A percentile compares a stretch with the other conserved stretches of the same genome.
Evolutionary conservation across 495 filamentous ascomycete species (phyloP).

Genomic region (Usnea hakonensis): DNA sequence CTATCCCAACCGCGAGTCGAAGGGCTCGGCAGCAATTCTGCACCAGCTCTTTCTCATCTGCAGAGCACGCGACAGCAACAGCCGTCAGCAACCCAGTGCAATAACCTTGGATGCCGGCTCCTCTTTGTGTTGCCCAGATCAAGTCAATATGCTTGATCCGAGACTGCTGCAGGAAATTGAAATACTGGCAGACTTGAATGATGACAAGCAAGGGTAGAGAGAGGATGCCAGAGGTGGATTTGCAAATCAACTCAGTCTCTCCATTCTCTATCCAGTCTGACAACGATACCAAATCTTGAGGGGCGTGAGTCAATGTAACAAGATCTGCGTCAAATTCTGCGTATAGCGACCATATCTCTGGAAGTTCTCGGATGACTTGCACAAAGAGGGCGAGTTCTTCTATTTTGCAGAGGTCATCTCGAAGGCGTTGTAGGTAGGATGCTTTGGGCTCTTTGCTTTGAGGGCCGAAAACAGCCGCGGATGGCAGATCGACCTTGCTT

Average conservation of each 20-base stretch:
- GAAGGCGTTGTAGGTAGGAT: neutral
- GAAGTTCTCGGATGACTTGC: neutral
- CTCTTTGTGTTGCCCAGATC: neutral
- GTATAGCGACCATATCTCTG: slow-evolving; percentile 6
- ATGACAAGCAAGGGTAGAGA: slow-evolving; percentile 25
- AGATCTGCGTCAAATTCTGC: neutral
- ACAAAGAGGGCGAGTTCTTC: neutral
- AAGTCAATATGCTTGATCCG: slow-evolving; percentile 9
- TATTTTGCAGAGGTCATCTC: neutral
- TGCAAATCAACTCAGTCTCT: slow-evolving; percentile 1
- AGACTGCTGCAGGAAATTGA: slow-evolving; percentile 22
- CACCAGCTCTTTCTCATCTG: slow-evolving; percentile 23
- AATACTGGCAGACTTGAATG: slow-evolving; percentile 29
- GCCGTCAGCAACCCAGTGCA: slow-evolving; percentile 23
- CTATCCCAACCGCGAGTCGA: slow-evolving; percentile 23
- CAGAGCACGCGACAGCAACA: slow-evolving; percentile 25
- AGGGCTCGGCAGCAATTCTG: slow-evolving; percentile 21
- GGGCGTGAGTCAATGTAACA: slow-evolving; percentile 11
- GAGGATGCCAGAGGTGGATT: slow-evolving; percentile 24
- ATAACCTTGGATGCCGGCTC: slow-evolving; percentile 26
- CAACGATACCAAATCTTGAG: slow-evolving; percentile 1
- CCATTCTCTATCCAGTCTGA: slow-evolving; percentile 16
- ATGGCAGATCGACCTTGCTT: neutral
- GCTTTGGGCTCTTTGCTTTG: slow-evolving; percentile 8
- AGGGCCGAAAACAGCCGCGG: neutral